Evolutionary conservation across 1,284 basidiomycete species (phyloP).

Genomic region (Tilletiaria anomala): DNA sequence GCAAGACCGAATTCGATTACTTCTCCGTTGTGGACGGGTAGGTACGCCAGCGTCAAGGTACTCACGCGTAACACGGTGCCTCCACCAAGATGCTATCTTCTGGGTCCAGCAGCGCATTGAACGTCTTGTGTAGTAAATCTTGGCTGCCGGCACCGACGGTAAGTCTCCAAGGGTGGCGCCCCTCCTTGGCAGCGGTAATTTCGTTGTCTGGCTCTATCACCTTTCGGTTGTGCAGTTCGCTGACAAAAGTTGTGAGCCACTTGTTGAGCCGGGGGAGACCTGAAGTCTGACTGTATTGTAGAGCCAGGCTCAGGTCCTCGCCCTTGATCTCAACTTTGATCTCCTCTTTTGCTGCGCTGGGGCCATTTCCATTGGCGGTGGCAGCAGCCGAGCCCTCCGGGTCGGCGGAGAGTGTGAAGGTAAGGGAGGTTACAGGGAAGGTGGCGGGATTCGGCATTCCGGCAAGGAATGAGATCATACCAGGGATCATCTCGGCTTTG

Average conservation of each 20-base stretch:
- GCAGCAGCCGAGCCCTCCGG: slow-evolving; percentile 10
- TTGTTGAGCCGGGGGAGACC: slow-evolving; percentile 53
- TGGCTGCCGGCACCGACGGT: slow-evolving; percentile 71
- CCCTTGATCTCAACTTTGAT: slow-evolving; percentile 29
- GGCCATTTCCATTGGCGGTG: slow-evolving; percentile 3
- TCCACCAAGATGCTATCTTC: slow-evolving; percentile 74
- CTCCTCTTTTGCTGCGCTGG: slow-evolving; percentile 3
- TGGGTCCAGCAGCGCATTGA: slow-evolving; percentile 53
- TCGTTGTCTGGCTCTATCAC: too few species aligned
- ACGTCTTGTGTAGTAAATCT: slow-evolving; percentile 64
- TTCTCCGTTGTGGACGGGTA: slow-evolving; percentile 1
- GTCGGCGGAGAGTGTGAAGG: too few species aligned
- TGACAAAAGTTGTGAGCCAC: slow-evolving; percentile 48
- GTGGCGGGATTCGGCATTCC: slow-evolving; percentile 67
- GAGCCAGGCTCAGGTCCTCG: slow-evolving; percentile 32
- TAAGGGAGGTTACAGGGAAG: slow-evolving; percentile 71
- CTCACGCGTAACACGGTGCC: slow-evolving; percentile 60
- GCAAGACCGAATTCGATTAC: neutral
- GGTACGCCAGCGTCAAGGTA: neutral
- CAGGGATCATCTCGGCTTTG: slow-evolving; percentile 61
- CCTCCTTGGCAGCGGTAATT: slow-evolving; percentile 2
- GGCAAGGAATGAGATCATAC: slow-evolving; percentile 60
- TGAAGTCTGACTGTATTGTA: slow-evolving; percentile 53
- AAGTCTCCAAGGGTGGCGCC: slow-evolving; percentile 49
- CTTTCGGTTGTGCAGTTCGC: slow-evolving; percentile 56